Percentiles rank a stretch among this genome's conserved stretches.
Conservation (phyloP, 495 filamentous ascomycete species). For the Trypethelium eluteriae region DNA sequence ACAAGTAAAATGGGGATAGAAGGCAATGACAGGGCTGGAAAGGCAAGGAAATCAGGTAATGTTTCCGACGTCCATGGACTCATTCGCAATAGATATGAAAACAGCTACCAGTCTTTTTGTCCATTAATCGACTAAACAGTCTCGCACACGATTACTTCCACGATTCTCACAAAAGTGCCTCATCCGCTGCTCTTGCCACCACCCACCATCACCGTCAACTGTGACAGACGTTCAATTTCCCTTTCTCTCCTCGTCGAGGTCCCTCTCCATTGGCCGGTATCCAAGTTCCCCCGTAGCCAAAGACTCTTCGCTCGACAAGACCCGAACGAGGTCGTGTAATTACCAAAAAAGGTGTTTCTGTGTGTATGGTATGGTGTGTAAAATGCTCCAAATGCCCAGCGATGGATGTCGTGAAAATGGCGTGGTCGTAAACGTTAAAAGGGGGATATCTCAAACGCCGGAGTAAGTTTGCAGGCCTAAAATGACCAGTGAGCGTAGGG, state of each 20-base stretch:
- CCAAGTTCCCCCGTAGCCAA: slow-evolving; percentile 3
- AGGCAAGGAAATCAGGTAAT: no score
- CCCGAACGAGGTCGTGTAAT: not conserved
- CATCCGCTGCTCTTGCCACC: slow-evolving; percentile 12
- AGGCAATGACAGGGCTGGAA: no score
- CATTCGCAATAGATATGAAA: not conserved
- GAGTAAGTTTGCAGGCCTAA: not conserved
- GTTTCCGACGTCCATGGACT: no score
- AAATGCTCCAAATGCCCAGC: not conserved
- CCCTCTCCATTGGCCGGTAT: slow-evolving; percentile 7
- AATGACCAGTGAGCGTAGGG: not conserved
- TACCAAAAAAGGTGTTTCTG: slow-evolving; percentile 4
- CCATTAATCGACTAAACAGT: slow-evolving; percentile 9
- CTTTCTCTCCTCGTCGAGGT: not conserved
- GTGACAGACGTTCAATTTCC: not conserved
- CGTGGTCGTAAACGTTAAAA: slow-evolving; percentile 5
- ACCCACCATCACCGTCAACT: not conserved
- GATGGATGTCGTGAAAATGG: slow-evolving; percentile 5
- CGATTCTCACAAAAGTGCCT: slow-evolving; percentile 2
- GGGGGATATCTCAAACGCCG: not conserved
- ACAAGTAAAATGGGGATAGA: no score
- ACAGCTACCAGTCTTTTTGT: slow-evolving; percentile 6
- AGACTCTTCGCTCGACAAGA: not conserved
- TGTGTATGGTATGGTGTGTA: slow-evolving; percentile 5
- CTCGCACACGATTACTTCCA: slow-evolving; percentile 5